Evolutionary conservation across 2,329 filamentous ascomycete genomes (phyloP).

Genomic region (Paramyrothecium roridum): DNA sequence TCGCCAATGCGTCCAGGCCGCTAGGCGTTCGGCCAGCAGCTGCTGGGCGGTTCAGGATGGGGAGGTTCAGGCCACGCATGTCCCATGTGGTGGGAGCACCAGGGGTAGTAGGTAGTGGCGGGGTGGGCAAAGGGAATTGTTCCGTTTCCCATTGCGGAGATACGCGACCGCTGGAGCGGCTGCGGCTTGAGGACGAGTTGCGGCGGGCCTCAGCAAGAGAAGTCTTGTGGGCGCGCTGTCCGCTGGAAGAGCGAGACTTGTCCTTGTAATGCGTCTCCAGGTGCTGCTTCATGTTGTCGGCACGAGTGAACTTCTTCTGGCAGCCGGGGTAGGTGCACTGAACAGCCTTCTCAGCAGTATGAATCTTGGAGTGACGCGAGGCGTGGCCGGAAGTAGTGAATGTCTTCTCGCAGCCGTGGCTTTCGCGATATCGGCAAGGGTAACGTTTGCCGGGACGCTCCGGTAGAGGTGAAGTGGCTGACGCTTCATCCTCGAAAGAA

Average conservation of each 20-base stretch:
- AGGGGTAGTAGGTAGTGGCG: slow-evolving; percentile 32
- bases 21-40: slow-evolving; percentile 38
- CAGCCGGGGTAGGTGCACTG: slow-evolving; percentile 66
- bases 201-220: slow-evolving; percentile 27
- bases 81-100: slow-evolving; percentile 37
- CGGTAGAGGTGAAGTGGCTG: slow-evolving; percentile 34
- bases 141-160: slow-evolving; percentile 36
- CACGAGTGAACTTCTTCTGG: slow-evolving; percentile 76
- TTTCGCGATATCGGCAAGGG: slow-evolving; percentile 70
- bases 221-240: slow-evolving; percentile 27
- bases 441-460: slow-evolving; percentile 63
- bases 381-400: slow-evolving; percentile 84
- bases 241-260: slow-evolving; percentile 43
- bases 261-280: slow-evolving; percentile 72
- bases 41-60: slow-evolving; percentile 44
- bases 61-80: slow-evolving; percentile 40
- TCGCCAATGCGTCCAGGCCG: slow-evolving; percentile 52
- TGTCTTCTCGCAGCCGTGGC: slow-evolving; percentile 70
- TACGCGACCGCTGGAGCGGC: slow-evolving; percentile 22
- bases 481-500: slow-evolving; percentile 50
- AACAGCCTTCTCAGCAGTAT: slow-evolving; percentile 77
- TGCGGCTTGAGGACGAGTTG: slow-evolving; percentile 28
- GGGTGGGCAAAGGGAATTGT: slow-evolving; percentile 32
- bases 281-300: slow-evolving; percentile 87
- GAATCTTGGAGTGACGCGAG: slow-evolving; percentile 81